Evolutionary conservation across 139 green algal genomes (phyloP), one percentile per base, ranked within the genome.

Genomic region (Tetraselmis striata): DNA sequence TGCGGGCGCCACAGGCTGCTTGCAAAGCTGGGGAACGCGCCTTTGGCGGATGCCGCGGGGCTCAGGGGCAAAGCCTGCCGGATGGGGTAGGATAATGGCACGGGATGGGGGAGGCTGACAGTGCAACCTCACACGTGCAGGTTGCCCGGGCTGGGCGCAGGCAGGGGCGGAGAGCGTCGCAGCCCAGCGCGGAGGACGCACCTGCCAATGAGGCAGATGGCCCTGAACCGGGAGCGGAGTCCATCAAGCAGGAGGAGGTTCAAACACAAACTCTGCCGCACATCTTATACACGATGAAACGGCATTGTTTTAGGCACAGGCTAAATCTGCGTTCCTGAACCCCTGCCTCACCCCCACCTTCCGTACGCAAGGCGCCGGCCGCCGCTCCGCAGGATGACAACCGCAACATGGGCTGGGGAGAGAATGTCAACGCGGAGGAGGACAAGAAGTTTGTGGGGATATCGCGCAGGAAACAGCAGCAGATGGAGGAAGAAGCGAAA

Each of bases 381-480:
- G 74, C 26, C 74, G 2, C 25, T 2, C 26, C 25, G 5, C 2
- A 22, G 23, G 74, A 77, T 77, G 26, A 28, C 74, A 29, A 29
- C 26, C 22, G n/a, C 5, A 29, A 77, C 74, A 28, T 30, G 74
- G 25, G 25, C 2, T 28, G 26, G 74, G 74, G 74, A 18, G 26
- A 31, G 74, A 29, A 29, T 28, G 74, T 31, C 2, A 29, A n/a
- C 22, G n/a, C n/a, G n/a, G n/a, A n/a, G n/a, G n/a, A 77, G 74
- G 74, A 77, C 2, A 28, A 28, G 23, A 77, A 77, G 74, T 29
- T 31, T 18, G n/a, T 29, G 74, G 74, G 74, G 22, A 29, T 77
- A 2, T 77, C 74, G 2, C 25, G 74, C 26, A n/a, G 74, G 74
- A 77, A 77, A 28, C 74, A 77, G 74, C 74, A 77, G 74, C 74